Evolutionary conservation across 1,284 basidiomycete species (phyloP).

Genomic region (Phlebopus sp.): DNA sequence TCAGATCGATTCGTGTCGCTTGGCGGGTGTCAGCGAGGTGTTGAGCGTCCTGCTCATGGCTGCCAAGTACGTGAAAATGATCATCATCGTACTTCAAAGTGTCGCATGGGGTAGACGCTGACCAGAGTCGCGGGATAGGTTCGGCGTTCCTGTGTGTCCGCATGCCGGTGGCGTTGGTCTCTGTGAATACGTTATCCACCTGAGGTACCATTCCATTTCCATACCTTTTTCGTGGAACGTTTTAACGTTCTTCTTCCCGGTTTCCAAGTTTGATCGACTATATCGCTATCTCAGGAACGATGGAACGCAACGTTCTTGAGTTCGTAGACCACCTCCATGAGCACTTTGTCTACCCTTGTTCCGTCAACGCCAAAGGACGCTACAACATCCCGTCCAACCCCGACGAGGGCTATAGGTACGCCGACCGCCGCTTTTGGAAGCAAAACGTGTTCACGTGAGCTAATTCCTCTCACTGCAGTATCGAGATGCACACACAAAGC

Average conservation of each 20-base stretch:
- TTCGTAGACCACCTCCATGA: conserved; percentile 91
- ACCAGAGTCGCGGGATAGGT: conserved; percentile 40
- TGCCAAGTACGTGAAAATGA: conserved; percentile 60
- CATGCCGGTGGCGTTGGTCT: conserved; percentile 95
- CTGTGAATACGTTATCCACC: conserved; percentile 90
- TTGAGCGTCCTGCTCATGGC: conserved; percentile 92
- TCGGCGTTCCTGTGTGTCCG: conserved; percentile 86
- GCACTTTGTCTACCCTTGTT: conserved; percentile 87
- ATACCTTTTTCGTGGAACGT: conserved; percentile 11
- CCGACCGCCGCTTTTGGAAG: not conserved
- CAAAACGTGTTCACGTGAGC: not conserved
- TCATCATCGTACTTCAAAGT: not conserved
- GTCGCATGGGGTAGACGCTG: not conserved
- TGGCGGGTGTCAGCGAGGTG: conserved; percentile 93
- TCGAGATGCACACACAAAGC: conserved; percentile 72
- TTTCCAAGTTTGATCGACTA: conserved; percentile 80
- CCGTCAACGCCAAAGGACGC: conserved; percentile 81
- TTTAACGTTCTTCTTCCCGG: conserved; percentile 9
- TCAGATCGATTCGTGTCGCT: conserved; percentile 92
- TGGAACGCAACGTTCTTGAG: conserved; percentile 93
- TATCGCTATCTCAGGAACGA: conserved; percentile 84
- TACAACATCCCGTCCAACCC: conserved; percentile 78
- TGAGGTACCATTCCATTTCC: conserved; percentile 45
- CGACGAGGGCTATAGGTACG: conserved; percentile 71
- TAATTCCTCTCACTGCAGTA: conserved; percentile 42